Percentiles rank a stretch among this genome's conserved stretches.
These are phyloP conservation scores for Mortierella sp. DNA, from an alignment of 371 early-diverging fungal genomes.

Conservation along the genomic window DNA sequence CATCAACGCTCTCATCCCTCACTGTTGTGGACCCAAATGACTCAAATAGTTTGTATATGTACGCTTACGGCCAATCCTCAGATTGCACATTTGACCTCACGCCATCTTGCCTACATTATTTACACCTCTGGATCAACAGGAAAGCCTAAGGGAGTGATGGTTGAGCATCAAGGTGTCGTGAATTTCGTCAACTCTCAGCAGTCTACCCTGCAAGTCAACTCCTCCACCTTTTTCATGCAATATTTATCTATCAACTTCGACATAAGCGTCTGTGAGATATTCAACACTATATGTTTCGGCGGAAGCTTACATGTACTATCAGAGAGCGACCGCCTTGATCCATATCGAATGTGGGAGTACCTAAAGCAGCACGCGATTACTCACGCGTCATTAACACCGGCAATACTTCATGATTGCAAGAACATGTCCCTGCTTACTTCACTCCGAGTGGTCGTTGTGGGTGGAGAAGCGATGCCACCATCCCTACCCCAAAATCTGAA, in stretches of 20 bases:
- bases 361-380: conserved; percentile 6
- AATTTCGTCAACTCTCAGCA: background rate
- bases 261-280: background rate
- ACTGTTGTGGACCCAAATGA: conserved; percentile 10
- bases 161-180: conserved; percentile 16
- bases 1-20: background rate
- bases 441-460: background rate
- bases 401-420: conserved; percentile 7
- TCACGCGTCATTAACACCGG: background rate
- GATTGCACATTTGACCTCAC: background rate
- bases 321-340: conserved; percentile 9
- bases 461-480: conserved; percentile 2
- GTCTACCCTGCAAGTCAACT: background rate
- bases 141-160: conserved; percentile 63
- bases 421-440: background rate
- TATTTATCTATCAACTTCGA: conserved; percentile 18
- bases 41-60: no score
- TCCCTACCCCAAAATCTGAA: background rate
- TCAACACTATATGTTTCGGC: conserved; percentile 1
- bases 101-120: conserved; percentile 38
- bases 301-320: conserved; percentile 6
- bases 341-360: conserved; percentile 3
- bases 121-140: conserved; percentile 68
- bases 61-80: background rate
- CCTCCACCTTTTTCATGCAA: background rate